Evolutionary conservation across 73 alveolate genomes (phyloP).

Genomic region (Durusdinium trenchii): DNA sequence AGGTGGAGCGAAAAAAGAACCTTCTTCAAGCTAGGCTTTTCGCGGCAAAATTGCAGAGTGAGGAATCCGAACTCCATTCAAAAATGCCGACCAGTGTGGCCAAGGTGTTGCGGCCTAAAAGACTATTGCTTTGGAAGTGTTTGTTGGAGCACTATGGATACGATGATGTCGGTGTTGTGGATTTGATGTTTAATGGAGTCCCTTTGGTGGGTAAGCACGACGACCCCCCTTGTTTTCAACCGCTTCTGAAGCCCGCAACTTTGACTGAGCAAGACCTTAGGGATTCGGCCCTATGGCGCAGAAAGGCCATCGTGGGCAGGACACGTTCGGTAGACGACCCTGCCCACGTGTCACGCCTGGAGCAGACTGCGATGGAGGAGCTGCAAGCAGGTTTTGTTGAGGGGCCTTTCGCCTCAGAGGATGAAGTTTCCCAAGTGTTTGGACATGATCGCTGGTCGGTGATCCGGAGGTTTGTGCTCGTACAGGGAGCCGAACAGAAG

Average conservation of each 20-base stretch:
- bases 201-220: background rate
- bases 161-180: background rate
- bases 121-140: background rate
- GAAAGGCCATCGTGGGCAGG: background rate
- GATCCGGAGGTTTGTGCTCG: background rate
- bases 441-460: background rate
- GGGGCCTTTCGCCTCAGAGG: background rate
- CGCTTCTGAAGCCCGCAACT: background rate
- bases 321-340: background rate
- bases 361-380: background rate
- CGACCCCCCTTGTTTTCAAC: background rate
- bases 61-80: background rate
- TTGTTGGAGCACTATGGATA: background rate
- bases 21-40: background rate
- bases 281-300: background rate
- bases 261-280: background rate
- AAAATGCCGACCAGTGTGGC: background rate
- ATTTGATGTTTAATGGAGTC: background rate
- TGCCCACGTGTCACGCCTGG: background rate
- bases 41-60: background rate
- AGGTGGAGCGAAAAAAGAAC: background rate
- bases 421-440: background rate
- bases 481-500: background rate
- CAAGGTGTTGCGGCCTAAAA: background rate
- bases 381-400: background rate